Percentiles rank a stretch among this genome's conserved stretches.
phyloP scores from a whole-genome alignment of 2,329 filamentous ascomycete species.

The Diplodia scrobiculata region DNA sequence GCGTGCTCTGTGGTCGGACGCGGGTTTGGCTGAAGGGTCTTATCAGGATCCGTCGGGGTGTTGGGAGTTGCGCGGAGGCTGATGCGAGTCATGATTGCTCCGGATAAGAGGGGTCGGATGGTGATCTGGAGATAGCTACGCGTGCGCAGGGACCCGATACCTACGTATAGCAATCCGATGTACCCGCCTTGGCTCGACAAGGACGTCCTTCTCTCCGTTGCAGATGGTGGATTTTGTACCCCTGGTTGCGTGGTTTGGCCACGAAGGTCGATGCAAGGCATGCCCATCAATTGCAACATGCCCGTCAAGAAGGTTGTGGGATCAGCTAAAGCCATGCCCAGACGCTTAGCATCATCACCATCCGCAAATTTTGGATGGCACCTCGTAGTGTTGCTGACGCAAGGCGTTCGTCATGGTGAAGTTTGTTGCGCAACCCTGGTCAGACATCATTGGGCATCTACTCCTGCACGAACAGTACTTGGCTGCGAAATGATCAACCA shows the following conservation, averaged over 20 bases:
- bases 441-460: background rate
- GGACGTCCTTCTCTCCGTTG: background rate
- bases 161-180: background rate
- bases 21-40: slow-evolving; percentile 3
- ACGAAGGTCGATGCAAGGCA: background rate
- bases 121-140: slow-evolving; percentile 16
- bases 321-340: background rate
- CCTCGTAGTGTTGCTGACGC: background rate
- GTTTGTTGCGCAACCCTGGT: background rate
- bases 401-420: background rate
- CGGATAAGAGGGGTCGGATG: slow-evolving; percentile 20
- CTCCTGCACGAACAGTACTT: background rate
- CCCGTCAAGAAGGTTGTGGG: background rate
- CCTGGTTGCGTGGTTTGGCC: background rate
- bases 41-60: slow-evolving; percentile 16
- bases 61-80: background rate
- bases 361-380: no score
- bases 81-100: slow-evolving; percentile 20
- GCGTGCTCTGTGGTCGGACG: background rate
- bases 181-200: background rate
- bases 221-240: background rate
- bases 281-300: background rate
- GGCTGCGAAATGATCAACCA: no score
- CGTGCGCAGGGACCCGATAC: slow-evolving; percentile 11
- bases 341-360: background rate